Evolutionary conservation across 805 yeast species (phyloP).

Genomic region (Saturnispora kantuleensis): DNA sequence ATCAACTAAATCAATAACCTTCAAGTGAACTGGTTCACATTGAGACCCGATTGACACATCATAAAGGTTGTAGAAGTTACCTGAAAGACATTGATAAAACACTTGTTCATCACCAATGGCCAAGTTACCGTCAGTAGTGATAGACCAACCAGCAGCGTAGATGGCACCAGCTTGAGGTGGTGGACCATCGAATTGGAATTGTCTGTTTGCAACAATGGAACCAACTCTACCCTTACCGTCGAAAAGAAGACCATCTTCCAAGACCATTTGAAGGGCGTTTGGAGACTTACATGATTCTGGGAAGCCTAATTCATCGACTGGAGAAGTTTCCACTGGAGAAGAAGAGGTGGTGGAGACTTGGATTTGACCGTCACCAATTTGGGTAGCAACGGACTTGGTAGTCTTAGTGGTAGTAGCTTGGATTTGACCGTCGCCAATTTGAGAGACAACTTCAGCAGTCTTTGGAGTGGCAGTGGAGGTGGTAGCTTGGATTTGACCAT

Average conservation of each 20-base stretch:
- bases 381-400: constrained; percentile 30
- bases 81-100: constrained; percentile 49
- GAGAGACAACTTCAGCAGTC: constrained; percentile 28
- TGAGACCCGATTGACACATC: constrained; percentile 38
- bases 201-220: constrained; percentile 53
- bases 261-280: constrained; percentile 35
- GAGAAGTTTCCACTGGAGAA: constrained; percentile 23
- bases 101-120: constrained; percentile 40
- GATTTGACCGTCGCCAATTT: constrained; percentile 20
- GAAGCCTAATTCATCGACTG: constrained; percentile 14
- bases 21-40: constrained; percentile 37
- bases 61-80: constrained; percentile 49
- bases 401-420: constrained; percentile 26
- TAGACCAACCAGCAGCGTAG: constrained; percentile 45
- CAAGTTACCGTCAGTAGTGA: constrained; percentile 35
- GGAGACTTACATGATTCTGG: constrained; percentile 28
- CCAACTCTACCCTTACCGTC: constrained; percentile 45
- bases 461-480: constrained; percentile 24
- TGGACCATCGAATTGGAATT: constrained; percentile 58
- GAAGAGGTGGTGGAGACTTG: constrained; percentile 31
- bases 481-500: constrained; percentile 35
- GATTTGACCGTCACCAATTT: constrained; percentile 10
- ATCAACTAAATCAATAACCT: constrained; percentile 34
- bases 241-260: constrained; percentile 32
- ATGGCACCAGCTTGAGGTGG: constrained; percentile 54